phyloP scores from a whole-genome alignment of 2,329 filamentous ascomycete genomes.

The Aspergillus novofumigatus region DNA sequence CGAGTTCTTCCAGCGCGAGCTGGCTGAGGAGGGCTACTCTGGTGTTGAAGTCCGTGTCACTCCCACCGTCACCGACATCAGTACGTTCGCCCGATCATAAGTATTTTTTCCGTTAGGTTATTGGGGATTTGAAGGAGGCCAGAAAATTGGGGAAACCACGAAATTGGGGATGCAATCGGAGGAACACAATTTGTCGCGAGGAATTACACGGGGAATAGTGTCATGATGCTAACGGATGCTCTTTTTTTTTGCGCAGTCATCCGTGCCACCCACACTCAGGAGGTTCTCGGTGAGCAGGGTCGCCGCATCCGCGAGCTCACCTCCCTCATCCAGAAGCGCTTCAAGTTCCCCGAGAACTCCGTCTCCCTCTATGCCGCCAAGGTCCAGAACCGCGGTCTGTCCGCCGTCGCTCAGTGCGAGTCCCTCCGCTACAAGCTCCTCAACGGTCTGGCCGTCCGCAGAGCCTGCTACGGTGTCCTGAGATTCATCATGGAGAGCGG shows the following conservation, averaged over 20 bases:
- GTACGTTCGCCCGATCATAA: constrained; percentile 39
- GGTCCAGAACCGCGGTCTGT: constrained; percentile 99
- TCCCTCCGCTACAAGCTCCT: constrained; percentile 99
- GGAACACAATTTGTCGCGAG: constrained; percentile 5
- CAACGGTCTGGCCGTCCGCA: constrained; percentile 96
- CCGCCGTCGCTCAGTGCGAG: constrained; percentile 99
- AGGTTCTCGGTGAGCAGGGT: constrained; percentile 99
- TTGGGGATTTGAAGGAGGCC: constrained; percentile 1
- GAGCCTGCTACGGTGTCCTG: constrained; percentile 99
- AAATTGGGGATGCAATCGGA: constrained; percentile 1
- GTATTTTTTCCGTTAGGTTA: constrained; percentile 12
- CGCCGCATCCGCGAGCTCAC: constrained; percentile 99
- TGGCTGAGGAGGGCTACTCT: constrained; percentile 99
- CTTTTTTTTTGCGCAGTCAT: constrained; percentile 58
- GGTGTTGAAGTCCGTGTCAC: constrained; percentile 99
- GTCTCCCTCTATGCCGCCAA: constrained; percentile 99
- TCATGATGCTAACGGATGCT: constrained; percentile 31
- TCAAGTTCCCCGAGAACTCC: constrained; percentile 99
- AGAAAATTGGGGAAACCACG: constrained; percentile 1
- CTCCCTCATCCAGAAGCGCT: constrained; percentile 99
- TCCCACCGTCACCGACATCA: constrained; percentile 99
- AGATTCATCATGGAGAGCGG: constrained; percentile 99
- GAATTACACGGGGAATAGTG: constrained; percentile 10
- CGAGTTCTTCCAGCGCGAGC: constrained; percentile 99
- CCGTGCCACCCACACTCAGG: constrained; percentile 99